Evolutionary conservation across 805 yeast genomes (phyloP), one percentile per base, ranked within the genome.

Genomic region (Kluyveromyces nonfermentans): DNA sequence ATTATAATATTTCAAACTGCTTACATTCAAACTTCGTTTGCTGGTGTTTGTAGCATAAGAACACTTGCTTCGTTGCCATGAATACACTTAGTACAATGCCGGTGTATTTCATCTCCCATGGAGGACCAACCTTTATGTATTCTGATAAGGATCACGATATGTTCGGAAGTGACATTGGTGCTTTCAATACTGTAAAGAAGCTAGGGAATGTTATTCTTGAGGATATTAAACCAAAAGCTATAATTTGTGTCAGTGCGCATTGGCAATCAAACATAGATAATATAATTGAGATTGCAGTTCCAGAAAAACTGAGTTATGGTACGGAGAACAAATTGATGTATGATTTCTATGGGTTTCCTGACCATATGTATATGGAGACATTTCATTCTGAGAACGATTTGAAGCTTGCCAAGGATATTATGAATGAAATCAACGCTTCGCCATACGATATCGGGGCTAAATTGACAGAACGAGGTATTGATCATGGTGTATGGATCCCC

Each of bases 401-500:
- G 1, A 52, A 53, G 8, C 44, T 81, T 4, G 75, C 85, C 0
- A 42, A 45, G 10, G 42, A 45, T 20, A 41, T 50, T n/a, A 43
- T 35, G 32, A 35, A 36, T 12, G 45, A 44, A 22, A 36, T 48
- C 32, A 43, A 42, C 32, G 25, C 35, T 5, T 44, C 38, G 17
- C 36, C 39, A 14, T 15, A 35, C 8, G 33, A 18, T 15, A 63
- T 84, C 18, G 63, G 67, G 22, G 53, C 64, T 2, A 58, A 69
- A 2, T 63, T 83, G 17, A 50, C 52, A 10, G 51, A 56, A 6
- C 66, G 93, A 44, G 93, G 93, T 8, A 61, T 85, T 18, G 95
- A 85, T 57, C 94, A 85, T 63, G 95, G 95, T 6, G 80, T 71
- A 7, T 85, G 90, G 87, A 88, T 82, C 5, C 90, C 90, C 1